Conservation (phyloP, 345 rosid species). For the Noccaea caerulescens region DNA sequence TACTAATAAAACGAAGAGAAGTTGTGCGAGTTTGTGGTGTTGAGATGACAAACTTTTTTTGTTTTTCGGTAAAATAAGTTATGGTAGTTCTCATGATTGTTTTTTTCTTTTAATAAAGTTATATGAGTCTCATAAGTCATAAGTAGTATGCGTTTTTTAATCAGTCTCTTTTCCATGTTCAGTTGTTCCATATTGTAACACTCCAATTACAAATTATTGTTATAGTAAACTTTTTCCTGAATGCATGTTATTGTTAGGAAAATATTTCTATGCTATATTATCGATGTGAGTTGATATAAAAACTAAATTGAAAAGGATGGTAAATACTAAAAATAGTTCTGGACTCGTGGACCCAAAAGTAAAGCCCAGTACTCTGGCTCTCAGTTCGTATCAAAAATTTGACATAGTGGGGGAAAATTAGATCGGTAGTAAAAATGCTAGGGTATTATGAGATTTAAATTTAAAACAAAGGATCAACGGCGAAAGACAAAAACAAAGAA, state of each 20-base stretch:
- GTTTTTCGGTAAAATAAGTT: not conserved
- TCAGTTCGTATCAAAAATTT: too few relatives aligned
- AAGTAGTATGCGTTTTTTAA: not conserved
- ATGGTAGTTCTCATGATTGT: not conserved
- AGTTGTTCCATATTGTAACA: not conserved
- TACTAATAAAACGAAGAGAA: not conserved
- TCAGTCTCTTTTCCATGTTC: not conserved
- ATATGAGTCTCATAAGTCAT: not conserved
- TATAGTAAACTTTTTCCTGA: not conserved
- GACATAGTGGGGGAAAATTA: not conserved
- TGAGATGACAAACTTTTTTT: not conserved
- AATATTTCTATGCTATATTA: too few relatives aligned
- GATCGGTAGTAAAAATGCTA: not conserved
- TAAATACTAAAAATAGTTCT: too few relatives aligned
- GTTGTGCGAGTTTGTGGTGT: conserved; percentile 7
- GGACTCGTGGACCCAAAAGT: too few relatives aligned
- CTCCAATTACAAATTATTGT: not conserved
- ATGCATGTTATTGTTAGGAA: too few relatives aligned
- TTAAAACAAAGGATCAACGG: not conserved
- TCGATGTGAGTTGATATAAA: too few relatives aligned
- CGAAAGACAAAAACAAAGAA: not conserved
- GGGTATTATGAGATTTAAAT: not conserved
- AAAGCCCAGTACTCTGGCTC: too few relatives aligned
- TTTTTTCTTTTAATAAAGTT: conserved; percentile 9
- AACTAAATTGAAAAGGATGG: too few relatives aligned